Base-by-base conservation (phyloP, 164 flowering plant genomes). In the Aristolochia fimbriata region DNA sequence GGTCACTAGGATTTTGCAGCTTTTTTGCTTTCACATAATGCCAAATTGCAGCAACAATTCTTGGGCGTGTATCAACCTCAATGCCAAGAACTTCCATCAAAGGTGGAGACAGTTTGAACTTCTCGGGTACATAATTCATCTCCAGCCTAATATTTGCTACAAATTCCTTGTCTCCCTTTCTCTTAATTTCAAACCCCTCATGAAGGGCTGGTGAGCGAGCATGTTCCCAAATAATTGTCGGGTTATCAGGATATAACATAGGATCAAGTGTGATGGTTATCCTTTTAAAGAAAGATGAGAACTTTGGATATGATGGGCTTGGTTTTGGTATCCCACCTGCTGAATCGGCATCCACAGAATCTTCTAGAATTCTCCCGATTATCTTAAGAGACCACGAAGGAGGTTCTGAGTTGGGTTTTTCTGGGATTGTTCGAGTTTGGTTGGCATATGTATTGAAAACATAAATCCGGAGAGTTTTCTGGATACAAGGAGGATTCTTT, bases 111-210 rank as follows among this genome's bases (percentile, higher is more conserved):
- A 88, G 78, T 61, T 74, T 88, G 60, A 79, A 86, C 70, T 80
- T 88, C 60, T 88, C 96, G 30, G 94, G 91, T 14, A 63, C 49
- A 63, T 83, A 78, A 72, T 86, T 88, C 91, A 91, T 84, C 61
- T 91, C 96, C 20, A 91, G 61, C 31, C 90, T 74, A 48, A 91
- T 71, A 37, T 67, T 76, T 45, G 76, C 87, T 49, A 73, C 77
- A 62, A 88, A 88, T 71, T 91, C 91, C 77, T 85, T 86, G 57
- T 91, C 86, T 33, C 97, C 97, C 73, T 82, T 88, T 43, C 94
- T 77, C 76, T 78, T 88, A 59, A 91, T 83, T 73, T 88, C 97
- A 74, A 91, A 91, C 24, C 96, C 97, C 64, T 91, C 97, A 47
- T 81, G 86, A 52, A 67, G 86, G 3, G 70, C 76, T 50, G 88